Conservation (phyloP, 768 basidiomycete species). For the Vararia minispora region DNA sequence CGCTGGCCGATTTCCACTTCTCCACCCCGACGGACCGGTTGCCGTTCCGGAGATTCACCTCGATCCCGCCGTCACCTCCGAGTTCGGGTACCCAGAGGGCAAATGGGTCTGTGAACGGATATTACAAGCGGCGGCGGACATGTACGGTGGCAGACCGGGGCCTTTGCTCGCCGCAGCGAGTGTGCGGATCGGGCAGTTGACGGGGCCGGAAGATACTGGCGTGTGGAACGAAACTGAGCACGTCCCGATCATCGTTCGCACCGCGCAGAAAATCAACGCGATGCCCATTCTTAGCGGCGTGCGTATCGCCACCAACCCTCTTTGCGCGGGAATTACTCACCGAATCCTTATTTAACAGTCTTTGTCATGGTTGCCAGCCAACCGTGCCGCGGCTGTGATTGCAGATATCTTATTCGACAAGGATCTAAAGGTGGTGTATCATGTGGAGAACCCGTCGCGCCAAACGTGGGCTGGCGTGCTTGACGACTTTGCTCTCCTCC, state of each 20-base stretch:
- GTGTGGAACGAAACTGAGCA: slow-evolving; percentile 29
- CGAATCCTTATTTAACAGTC: slow-evolving; percentile 15
- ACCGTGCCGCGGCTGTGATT: slow-evolving; percentile 21
- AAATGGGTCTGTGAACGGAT: slow-evolving; percentile 29
- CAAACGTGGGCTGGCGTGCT: slow-evolving; percentile 25
- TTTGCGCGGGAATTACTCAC: background rate
- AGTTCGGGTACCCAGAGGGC: slow-evolving; percentile 25
- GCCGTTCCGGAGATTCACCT: slow-evolving; percentile 24
- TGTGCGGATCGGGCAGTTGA: slow-evolving; percentile 27
- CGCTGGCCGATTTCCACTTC: slow-evolving; percentile 21
- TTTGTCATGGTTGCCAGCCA: slow-evolving; percentile 27
- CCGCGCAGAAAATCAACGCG: slow-evolving; percentile 19
- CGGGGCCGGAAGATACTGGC: slow-evolving; percentile 25
- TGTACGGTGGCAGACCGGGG: slow-evolving; percentile 16
- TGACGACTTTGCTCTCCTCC: slow-evolving; percentile 17
- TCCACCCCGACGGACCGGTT: slow-evolving; percentile 18
- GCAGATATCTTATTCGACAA: slow-evolving; percentile 23
- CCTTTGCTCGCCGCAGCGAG: slow-evolving; percentile 16
- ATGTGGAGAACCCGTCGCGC: slow-evolving; percentile 26
- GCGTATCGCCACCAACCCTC: slow-evolving; percentile 4
- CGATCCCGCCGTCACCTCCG: slow-evolving; percentile 17
- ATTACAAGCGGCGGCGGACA: slow-evolving; percentile 18
- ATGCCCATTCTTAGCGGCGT: slow-evolving; percentile 23
- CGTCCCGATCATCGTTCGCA: slow-evolving; percentile 24
- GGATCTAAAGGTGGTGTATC: slow-evolving; percentile 22